These are phyloP conservation scores for Austroboletus festivus DNA, from an alignment of 768 basidiomycete genomes.

Conservation along the genomic window DNA sequence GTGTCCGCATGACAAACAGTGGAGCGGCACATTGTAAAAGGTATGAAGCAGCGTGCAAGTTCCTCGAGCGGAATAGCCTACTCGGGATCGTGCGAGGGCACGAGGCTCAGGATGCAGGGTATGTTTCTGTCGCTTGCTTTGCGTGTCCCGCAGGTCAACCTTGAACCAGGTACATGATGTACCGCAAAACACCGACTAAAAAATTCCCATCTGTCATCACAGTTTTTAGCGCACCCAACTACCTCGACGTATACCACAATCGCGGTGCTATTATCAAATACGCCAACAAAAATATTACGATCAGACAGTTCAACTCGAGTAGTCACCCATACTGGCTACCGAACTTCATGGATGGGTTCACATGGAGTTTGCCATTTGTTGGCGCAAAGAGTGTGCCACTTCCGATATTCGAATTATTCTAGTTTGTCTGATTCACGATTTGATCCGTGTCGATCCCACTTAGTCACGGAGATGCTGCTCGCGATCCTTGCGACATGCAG, in stretches of 20 bases:
- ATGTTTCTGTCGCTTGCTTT: slow-evolving; percentile 19
- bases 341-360: slow-evolving; percentile 98
- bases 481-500: slow-evolving; percentile 93
- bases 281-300: slow-evolving; percentile 95
- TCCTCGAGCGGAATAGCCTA: slow-evolving; percentile 87
- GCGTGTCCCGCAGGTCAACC: not conserved
- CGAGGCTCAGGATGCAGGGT: slow-evolving; percentile 98
- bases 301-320: slow-evolving; percentile 79
- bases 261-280: slow-evolving; percentile 97
- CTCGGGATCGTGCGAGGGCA: slow-evolving; percentile 95
- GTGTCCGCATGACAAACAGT: slow-evolving; percentile 1
- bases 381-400: slow-evolving; percentile 86
- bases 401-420: not conserved
- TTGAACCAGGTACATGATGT: slow-evolving; percentile 76
- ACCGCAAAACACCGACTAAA: slow-evolving; percentile 89
- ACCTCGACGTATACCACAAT: slow-evolving; percentile 96
- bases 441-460: not conserved
- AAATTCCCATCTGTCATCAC: slow-evolving; percentile 98
- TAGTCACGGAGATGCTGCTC: slow-evolving; percentile 97
- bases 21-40: slow-evolving; percentile 28
- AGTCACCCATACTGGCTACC: slow-evolving; percentile 94
- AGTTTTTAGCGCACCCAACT: slow-evolving; percentile 97
- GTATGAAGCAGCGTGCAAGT: slow-evolving; percentile 92
- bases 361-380: slow-evolving; percentile 97
- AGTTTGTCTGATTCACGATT: not conserved